Base-by-base conservation (phyloP, 208 protist genomes). In the Entamoeba histolytica region DNA sequence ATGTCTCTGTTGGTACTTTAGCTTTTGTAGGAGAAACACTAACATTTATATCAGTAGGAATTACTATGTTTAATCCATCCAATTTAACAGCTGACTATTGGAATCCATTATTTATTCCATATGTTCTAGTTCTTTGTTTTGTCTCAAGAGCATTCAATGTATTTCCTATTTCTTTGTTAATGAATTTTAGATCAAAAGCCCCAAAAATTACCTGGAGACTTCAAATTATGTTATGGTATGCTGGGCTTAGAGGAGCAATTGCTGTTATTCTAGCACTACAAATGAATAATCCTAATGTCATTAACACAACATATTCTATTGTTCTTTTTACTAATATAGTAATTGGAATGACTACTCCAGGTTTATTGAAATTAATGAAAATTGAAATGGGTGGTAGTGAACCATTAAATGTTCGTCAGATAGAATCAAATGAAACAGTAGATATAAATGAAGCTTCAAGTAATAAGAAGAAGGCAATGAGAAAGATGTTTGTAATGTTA, bases 271-370 rank as follows among this genome's bases (percentile, higher is more conserved):
- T 94, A 12, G 57, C 93, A 28, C 39, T 91, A 28, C 44, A 49
- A 49, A 44, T 94, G 28, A 14, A 50, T 10, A 93, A 93, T 14
- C 44, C 49, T 23, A 17, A 31, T 28, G 12, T 93, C 6, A 47
- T 91, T 19, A 50, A n/a, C 17, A 92, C 69, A n/a, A 91, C 93
- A 3, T 87, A 92, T 49, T 52, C 39, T 28, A 91, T 94, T 52
- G 93, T 94, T n/a, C 8, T 94, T 10, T 91, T 94, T 44, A 94
- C 93, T 47, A 49, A 92, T 91, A 8, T 94, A 8, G 8, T 94
- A 12, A 78, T 51, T 51, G 93, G 93, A 12, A 44, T 39, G 44
- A 92, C 93, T 28, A 91, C 35, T 49, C 28, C 35, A 17, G 5
- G 5, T 19, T 39, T 91, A 12, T 49, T 91, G 1, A 91, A 91